A percentile compares a stretch with the other conserved stretches of the same genome.
phyloP scores from a whole-genome alignment of 805 yeast genomes.

The Wickerhamomyces chambardii region DNA sequence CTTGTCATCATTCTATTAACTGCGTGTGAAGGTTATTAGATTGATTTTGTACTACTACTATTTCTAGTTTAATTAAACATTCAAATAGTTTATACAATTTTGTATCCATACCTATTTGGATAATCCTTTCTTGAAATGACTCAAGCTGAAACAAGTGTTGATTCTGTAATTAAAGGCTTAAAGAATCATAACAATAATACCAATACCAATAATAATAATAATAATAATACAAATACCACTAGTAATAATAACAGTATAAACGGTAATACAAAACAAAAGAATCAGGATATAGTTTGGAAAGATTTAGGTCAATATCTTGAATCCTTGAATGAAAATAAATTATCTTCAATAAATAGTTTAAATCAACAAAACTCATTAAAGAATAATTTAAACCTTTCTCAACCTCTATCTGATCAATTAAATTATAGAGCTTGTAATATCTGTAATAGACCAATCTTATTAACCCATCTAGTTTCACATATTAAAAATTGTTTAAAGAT shows the following conservation, averaged over 20 bases:
- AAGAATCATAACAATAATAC: constrained; percentile 1
- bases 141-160: constrained; percentile 8
- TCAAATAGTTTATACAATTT: too few species aligned
- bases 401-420: constrained; percentile 28
- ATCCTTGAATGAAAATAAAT: constrained; percentile 8
- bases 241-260: too few species aligned
- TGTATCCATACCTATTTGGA: too few species aligned
- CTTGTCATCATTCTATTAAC: too few species aligned
- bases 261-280: too few species aligned
- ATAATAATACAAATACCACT: too few species aligned
- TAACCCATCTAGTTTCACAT: constrained; percentile 27
- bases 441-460: constrained; percentile 37
- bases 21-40: too few species aligned
- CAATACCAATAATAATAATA: background rate
- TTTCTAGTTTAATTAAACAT: too few species aligned
- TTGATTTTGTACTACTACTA: too few species aligned
- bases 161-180: constrained; percentile 17
- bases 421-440: constrained; percentile 37
- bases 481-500: constrained; percentile 26
- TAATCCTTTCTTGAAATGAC: background rate
- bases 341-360: constrained; percentile 1
- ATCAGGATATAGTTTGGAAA: constrained; percentile 22
- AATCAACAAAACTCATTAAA: constrained; percentile 5
- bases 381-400: constrained; percentile 12
- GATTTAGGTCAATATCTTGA: constrained; percentile 23